phyloP scores from a whole-genome alignment of 768 basidiomycete species.

The Candolleomyces aberdarensis region DNA sequence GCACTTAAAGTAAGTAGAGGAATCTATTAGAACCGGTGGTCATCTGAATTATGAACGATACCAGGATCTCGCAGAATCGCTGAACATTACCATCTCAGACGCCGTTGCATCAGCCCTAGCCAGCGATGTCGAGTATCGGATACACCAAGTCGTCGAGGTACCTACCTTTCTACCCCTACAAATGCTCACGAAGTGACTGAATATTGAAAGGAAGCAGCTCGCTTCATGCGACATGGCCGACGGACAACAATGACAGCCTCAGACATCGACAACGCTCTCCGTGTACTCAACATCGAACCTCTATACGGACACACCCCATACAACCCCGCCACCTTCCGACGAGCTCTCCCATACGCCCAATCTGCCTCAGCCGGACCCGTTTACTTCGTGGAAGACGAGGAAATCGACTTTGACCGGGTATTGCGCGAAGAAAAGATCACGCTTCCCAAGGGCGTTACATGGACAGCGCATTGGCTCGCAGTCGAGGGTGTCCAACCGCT shows the following conservation, averaged over 20 bases:
- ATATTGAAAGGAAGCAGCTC: conserved; percentile 76
- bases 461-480: conserved; percentile 97
- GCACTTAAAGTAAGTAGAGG: conserved; percentile 47
- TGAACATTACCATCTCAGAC: conserved; percentile 79
- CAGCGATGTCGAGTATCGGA: conserved; percentile 94
- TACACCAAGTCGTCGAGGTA: conserved; percentile 94
- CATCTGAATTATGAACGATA: conserved; percentile 3
- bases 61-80: conserved; percentile 89
- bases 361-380: conserved; percentile 61
- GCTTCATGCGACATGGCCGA: conserved; percentile 94
- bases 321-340: conserved; percentile 60
- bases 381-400: conserved; percentile 95
- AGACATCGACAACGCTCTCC: conserved; percentile 92
- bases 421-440: conserved; percentile 83
- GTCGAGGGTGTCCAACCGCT: conserved; percentile 97
- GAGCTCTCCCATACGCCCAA: conserved; percentile 52
- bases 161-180: conserved; percentile 11
- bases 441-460: conserved; percentile 76
- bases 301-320: conserved; percentile 80
- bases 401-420: conserved; percentile 93
- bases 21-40: not conserved
- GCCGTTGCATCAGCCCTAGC: conserved; percentile 81
- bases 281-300: conserved; percentile 94
- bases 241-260: conserved; percentile 85
- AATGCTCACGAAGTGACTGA: not conserved